Evolutionary conservation across 257 asterid species (phyloP), one percentile per base, ranked within the genome.

Genomic region (Oldenlandia corymbosa): DNA sequence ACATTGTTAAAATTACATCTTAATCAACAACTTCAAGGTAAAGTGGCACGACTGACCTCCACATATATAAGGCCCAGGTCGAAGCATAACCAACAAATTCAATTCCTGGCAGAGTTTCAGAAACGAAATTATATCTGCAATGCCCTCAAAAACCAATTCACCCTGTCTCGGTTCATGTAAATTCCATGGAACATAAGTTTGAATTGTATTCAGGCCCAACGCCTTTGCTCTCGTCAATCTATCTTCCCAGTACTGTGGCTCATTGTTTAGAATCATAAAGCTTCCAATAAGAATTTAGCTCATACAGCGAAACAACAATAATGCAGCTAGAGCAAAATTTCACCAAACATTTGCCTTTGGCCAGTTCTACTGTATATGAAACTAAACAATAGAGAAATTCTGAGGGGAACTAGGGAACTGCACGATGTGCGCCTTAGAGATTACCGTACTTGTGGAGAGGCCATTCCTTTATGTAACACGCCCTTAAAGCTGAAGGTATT

Each of bases 181-280:
- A 75, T 92, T 92, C 99, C 99, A 92, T 2, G 97, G 96, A 58
- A 92, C 94, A 57, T 92, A 92, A 30, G 96, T 87, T 72, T 92
- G 99, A 72, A 92, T 79, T 58, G 99, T 69, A 64, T 92, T 92
- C 88, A 92, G 79, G 31, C 99, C 99, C 84, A 92, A 77, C 32
- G 97, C 97, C 89, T 92, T 92, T 52, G 90, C 97, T 75, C 97
- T 82, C 84, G 82, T 67, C 67, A 89, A 83, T 65, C 99, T 84
- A 81, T 92, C 99, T 78, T 88, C 94, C 99, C 99, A 92, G 69
- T 85, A 85, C 99, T 92, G 68, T 26, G 74, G 68, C 56, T 41
- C 73, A 60, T 57, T 20, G 67, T 73, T 57, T 60, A 30, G 69
- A 62, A 67, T 5, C n/a, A 21, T 18, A 70, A 45, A 71, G 56